Percentiles rank a stretch among this genome's conserved stretches.
phyloP scores from a whole-genome alignment of 352 stramenopile species.

The Globisporangium emineosum region DNA sequence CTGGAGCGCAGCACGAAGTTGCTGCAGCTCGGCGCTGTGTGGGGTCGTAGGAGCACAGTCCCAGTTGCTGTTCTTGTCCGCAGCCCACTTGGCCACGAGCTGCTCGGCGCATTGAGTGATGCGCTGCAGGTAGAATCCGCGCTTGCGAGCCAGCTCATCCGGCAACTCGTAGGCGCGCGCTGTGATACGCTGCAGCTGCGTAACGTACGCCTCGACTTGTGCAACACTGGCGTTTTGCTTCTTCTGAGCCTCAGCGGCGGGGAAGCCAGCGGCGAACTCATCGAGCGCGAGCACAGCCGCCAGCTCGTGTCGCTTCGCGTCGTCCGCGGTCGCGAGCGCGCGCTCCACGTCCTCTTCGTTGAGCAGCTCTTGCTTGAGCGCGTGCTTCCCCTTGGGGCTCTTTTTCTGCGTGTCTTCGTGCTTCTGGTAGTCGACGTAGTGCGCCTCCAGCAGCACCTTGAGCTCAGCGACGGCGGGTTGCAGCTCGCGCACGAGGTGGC shows the following conservation, averaged over 20 bases:
- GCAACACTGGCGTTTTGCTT: background rate
- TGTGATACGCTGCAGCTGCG: slow-evolving; percentile 33
- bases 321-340: slow-evolving; percentile 31
- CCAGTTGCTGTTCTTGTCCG: slow-evolving; percentile 31
- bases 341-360: slow-evolving; percentile 58
- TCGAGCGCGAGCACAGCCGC: slow-evolving; percentile 42
- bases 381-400: background rate
- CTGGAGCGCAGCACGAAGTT: slow-evolving; percentile 42
- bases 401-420: slow-evolving; percentile 6
- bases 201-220: slow-evolving; percentile 20
- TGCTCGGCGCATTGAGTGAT: slow-evolving; percentile 20
- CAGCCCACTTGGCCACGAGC: slow-evolving; percentile 17
- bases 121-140: slow-evolving; percentile 31
- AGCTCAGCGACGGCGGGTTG: slow-evolving; percentile 24
- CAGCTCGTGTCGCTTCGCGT: slow-evolving; percentile 23
- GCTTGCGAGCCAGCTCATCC: slow-evolving; percentile 31
- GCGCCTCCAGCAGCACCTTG: slow-evolving; percentile 28
- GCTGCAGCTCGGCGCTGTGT: slow-evolving; percentile 29
- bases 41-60: slow-evolving; percentile 18
- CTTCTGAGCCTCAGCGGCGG: slow-evolving; percentile 14
- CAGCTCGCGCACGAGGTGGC: slow-evolving; percentile 40
- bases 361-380: slow-evolving; percentile 23
- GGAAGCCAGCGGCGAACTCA: slow-evolving; percentile 12
- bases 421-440: slow-evolving; percentile 27
- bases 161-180: slow-evolving; percentile 40